These are phyloP conservation scores for Annulohypoxylon truncatum DNA, from an alignment of 2,329 filamentous ascomycete species.

Conservation along the genomic window DNA sequence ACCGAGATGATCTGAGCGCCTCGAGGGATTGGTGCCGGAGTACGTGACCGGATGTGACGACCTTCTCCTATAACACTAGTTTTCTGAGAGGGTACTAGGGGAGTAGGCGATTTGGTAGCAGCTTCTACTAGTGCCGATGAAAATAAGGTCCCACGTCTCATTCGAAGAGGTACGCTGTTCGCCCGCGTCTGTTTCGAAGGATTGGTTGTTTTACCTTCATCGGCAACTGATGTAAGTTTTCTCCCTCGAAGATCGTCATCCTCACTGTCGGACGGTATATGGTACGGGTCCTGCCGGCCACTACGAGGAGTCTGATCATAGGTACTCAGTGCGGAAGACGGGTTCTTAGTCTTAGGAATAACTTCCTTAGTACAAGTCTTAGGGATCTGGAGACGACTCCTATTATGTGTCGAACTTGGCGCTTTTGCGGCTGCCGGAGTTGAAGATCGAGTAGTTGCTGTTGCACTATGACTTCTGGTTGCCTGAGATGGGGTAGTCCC, in stretches of 20 bases:
- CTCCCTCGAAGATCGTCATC: constrained; percentile 7
- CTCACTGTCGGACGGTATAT: constrained; percentile 43
- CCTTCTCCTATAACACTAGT: not conserved
- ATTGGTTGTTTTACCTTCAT: not conserved
- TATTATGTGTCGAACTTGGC: not conserved
- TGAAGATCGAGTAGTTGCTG: not conserved
- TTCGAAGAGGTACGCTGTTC: not conserved
- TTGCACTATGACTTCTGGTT: not conserved
- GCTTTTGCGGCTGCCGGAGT: not conserved
- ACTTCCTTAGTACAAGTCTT: not conserved
- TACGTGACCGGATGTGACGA: not conserved
- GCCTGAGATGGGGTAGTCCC: not conserved
- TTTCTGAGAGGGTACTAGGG: not conserved
- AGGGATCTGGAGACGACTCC: not conserved
- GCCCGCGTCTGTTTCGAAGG: not conserved
- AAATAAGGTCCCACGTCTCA: not conserved
- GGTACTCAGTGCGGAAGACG: not conserved
- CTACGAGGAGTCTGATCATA: not conserved
- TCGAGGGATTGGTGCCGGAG: not conserved
- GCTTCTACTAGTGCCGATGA: not conserved
- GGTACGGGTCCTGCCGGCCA: constrained; percentile 41
- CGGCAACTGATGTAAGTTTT: not conserved
- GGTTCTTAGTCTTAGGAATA: not conserved
- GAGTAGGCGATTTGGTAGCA: not conserved
- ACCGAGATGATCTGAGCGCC: constrained; percentile 11